Evolutionary conservation across 306 rosid species (phyloP).

Genomic region (Dalbergia cochinchinensis): DNA sequence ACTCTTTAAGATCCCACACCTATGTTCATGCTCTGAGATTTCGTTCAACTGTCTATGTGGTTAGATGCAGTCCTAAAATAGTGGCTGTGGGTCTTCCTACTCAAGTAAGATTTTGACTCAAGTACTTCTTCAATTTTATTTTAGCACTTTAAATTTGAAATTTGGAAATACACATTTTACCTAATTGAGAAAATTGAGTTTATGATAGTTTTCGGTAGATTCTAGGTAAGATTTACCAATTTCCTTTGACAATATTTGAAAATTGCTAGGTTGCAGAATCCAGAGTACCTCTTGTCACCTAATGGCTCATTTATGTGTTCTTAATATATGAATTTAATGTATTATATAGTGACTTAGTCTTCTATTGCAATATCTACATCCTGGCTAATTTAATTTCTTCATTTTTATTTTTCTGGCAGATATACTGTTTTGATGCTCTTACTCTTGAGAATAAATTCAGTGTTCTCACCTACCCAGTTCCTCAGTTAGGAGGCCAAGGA

Average conservation of each 20-base stretch:
- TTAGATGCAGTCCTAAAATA: conserved; percentile 92
- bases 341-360: conserved; percentile 19
- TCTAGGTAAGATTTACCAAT: conserved; percentile 35
- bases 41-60: conserved; percentile 90
- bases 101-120: conserved; percentile 73
- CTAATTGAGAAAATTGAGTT: conserved; percentile 30
- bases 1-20: conserved; percentile 79
- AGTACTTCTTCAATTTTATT: conserved; percentile 20
- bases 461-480: conserved; percentile 94
- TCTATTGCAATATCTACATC: conserved; percentile 37
- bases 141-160: conserved; percentile 34
- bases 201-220: conserved; percentile 31
- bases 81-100: conserved; percentile 96
- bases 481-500: conserved; percentile 94
- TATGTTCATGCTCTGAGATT: conserved; percentile 97
- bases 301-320: conserved; percentile 30
- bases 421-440: conserved; percentile 95
- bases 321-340: conserved; percentile 31
- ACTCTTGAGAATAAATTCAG: conserved; percentile 95
- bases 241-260: conserved; percentile 32
- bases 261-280: conserved; percentile 33
- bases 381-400: conserved; percentile 19
- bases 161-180: conserved; percentile 35
- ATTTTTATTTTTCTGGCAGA: conserved; percentile 62
- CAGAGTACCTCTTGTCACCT: conserved; percentile 30